Conservation (phyloP, 139 green algal species). For the Auxenochlorella pyrenoidosa region DNA sequence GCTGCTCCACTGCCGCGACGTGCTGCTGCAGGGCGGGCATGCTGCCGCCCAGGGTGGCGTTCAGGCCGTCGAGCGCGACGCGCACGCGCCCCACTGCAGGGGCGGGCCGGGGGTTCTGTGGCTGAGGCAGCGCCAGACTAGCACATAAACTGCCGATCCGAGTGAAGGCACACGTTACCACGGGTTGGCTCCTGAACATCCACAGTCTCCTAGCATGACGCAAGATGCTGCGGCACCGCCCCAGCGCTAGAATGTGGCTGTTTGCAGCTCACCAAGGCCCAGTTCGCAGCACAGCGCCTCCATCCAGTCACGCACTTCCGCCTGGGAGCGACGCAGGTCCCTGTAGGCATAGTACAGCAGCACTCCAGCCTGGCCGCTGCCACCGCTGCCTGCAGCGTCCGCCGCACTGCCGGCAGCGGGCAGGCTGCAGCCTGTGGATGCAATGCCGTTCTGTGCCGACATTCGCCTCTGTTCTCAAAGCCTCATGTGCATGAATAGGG, state of each 20-base stretch:
- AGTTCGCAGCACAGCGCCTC: constrained; percentile 35
- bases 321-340: constrained; percentile 30
- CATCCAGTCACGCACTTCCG: constrained; percentile 37
- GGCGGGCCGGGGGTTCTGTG: too few species aligned
- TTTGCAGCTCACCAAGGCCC: neutral
- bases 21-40: constrained; percentile 46
- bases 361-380: constrained; percentile 32
- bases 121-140: too few species aligned
- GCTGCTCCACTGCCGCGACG: constrained; percentile 15
- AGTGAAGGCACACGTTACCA: too few species aligned
- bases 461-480: too few species aligned
- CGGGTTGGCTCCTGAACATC: too few species aligned
- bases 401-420: neutral
- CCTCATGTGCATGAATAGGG: too few species aligned
- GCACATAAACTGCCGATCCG: too few species aligned
- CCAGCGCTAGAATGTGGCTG: too few species aligned
- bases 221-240: too few species aligned
- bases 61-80: constrained; percentile 70
- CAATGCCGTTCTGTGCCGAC: too few species aligned
- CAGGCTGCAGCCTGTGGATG: too few species aligned
- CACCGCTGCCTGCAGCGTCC: neutral
- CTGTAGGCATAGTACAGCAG: constrained; percentile 78
- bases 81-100: constrained; percentile 57
- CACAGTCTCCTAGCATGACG: too few species aligned
- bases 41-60: constrained; percentile 62